phyloP scores from a whole-genome alignment of 257 asterid genomes.

The Lycium barbarum region DNA sequence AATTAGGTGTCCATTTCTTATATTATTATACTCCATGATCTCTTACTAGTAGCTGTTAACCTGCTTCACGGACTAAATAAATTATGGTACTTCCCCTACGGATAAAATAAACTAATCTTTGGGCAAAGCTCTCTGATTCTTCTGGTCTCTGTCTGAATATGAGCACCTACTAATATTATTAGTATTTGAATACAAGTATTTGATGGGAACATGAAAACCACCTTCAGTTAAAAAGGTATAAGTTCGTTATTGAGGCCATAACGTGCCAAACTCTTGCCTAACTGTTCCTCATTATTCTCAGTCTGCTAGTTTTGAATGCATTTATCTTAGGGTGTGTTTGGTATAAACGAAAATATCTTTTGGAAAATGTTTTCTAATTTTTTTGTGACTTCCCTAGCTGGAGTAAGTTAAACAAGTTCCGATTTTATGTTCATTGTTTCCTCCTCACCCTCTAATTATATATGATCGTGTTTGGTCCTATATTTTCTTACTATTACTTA shows the following conservation, averaged over 20 bases:
- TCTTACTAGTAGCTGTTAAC: slow-evolving; percentile 7
- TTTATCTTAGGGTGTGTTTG: neutral
- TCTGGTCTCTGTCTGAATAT: slow-evolving; percentile 6
- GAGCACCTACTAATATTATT: neutral
- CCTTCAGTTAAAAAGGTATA: neutral
- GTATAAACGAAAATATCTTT: neutral
- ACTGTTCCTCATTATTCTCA: slow-evolving; percentile 1
- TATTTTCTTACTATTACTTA: neutral
- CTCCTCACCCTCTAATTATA: neutral
- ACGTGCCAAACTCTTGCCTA: slow-evolving; percentile 29
- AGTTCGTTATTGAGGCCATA: slow-evolving; percentile 30
- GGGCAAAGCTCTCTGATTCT: neutral
- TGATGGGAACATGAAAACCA: slow-evolving; percentile 30
- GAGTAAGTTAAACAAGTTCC: neutral
- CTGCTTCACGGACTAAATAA: neutral
- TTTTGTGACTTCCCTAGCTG: neutral
- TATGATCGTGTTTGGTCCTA: neutral
- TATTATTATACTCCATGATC: neutral
- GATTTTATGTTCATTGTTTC: neutral
- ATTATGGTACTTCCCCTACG: slow-evolving; percentile 23
- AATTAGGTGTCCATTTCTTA: neutral
- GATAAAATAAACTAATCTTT: slow-evolving; percentile 8
- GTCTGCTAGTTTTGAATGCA: neutral
- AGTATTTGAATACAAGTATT: neutral
- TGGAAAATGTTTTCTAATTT: neutral